Evolutionary conservation across 148 eudicot genomes (phyloP).

Genomic region (Silene latifolia): DNA sequence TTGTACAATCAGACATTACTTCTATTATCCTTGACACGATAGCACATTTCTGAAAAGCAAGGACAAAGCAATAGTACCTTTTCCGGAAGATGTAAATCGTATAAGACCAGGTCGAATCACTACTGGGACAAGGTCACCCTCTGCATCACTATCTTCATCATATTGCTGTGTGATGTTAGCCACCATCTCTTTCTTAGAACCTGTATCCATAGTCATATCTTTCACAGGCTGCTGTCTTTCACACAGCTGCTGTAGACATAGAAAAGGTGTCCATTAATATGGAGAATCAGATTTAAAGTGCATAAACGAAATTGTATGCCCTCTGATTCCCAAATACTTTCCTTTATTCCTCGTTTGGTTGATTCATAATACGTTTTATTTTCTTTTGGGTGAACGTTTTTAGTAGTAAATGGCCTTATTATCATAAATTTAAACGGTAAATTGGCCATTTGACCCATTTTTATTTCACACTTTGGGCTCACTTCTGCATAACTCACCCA

Average conservation of each 20-base stretch:
- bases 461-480: too few relatives aligned
- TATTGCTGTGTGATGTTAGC: slow-evolving; percentile 19
- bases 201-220: slow-evolving; percentile 23
- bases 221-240: slow-evolving; percentile 31
- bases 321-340: neutral
- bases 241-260: slow-evolving; percentile 27
- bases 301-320: neutral
- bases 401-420: too few relatives aligned
- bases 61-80: slow-evolving; percentile 39
- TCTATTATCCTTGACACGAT: neutral
- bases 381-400: too few relatives aligned
- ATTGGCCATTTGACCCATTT: too few relatives aligned
- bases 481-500: too few relatives aligned
- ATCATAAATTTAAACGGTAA: too few relatives aligned
- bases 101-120: slow-evolving; percentile 82
- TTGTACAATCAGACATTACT: neutral
- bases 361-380: neutral
- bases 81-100: slow-evolving; percentile 63
- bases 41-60: slow-evolving; percentile 4
- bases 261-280: neutral
- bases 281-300: neutral
- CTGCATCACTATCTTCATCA: slow-evolving; percentile 40
- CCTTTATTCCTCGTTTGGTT: neutral
- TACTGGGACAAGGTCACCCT: slow-evolving; percentile 64
- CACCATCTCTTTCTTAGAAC: slow-evolving; percentile 16